These are phyloP conservation scores for Coix lacrymajobi DNA, from an alignment of 176 grass and related monocot genomes.

Conservation along the genomic window DNA sequence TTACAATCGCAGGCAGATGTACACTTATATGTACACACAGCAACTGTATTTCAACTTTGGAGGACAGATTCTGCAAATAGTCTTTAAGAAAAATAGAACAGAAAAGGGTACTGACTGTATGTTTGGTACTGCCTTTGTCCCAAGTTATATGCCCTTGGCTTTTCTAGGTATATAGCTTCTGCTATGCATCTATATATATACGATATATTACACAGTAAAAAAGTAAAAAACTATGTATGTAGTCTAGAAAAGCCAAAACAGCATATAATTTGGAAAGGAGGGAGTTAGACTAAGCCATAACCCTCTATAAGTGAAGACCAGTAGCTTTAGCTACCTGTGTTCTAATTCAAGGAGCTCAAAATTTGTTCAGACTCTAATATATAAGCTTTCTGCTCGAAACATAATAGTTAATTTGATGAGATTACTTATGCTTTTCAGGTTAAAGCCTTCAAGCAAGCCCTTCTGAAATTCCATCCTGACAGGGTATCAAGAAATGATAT, in stretches of 20 bases:
- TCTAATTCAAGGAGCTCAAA: not conserved
- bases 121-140: not conserved
- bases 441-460: constrained; percentile 84
- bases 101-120: not conserved
- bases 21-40: not conserved
- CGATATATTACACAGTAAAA: no score
- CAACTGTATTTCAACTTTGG: not conserved
- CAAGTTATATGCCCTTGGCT: not conserved
- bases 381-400: not conserved
- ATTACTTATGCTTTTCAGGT: constrained; percentile 45
- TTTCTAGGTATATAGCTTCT: not conserved
- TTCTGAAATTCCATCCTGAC: constrained; percentile 88
- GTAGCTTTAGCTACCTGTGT: not conserved
- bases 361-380: not conserved
- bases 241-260: not conserved
- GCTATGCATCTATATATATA: not conserved
- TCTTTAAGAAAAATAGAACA: not conserved
- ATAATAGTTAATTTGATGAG: not conserved
- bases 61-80: not conserved
- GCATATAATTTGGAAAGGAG: not conserved
- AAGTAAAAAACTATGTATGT: not conserved
- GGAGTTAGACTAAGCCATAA: not conserved
- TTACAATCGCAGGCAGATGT: not conserved
- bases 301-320: not conserved
- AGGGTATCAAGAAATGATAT: constrained; percentile 70